phyloP scores from a whole-genome alignment of 129 eudicot species.

The Flaveria bidentis region DNA sequence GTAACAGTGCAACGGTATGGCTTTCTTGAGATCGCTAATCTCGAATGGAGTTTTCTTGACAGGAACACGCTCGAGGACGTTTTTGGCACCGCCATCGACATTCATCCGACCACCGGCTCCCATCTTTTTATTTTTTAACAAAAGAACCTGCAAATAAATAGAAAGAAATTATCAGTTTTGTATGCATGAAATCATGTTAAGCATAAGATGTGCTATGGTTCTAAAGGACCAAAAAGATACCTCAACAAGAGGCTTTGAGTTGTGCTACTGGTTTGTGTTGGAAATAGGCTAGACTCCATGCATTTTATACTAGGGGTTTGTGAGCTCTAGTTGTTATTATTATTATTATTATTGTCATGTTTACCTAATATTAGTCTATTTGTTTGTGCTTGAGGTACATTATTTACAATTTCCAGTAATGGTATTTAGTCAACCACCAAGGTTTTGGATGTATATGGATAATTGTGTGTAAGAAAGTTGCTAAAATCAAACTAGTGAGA shows the following conservation, averaged over 20 bases:
- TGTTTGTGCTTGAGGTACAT: background rate
- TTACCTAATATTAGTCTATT: constrained; percentile 3
- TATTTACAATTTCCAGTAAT: background rate
- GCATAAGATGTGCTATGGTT: background rate
- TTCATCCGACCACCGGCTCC: constrained; percentile 33
- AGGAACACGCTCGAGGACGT: constrained; percentile 29
- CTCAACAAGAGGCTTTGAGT: constrained; percentile 6
- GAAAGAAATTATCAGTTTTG: background rate
- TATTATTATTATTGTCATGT: background rate
- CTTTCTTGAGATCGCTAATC: constrained; percentile 35
- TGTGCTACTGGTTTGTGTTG: constrained; percentile 7
- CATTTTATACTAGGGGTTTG: constrained; percentile 16
- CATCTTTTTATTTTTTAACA: background rate
- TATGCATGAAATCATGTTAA: background rate
- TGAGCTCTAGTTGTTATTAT: background rate
- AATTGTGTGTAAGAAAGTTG: background rate
- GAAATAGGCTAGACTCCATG: background rate
- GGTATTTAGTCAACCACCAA: constrained; percentile 14
- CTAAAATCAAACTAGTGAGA: background rate
- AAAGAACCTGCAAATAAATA: constrained; percentile 19
- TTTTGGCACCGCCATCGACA: background rate
- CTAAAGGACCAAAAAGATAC: constrained; percentile 11
- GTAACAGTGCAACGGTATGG: constrained; percentile 34
- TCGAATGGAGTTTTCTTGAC: constrained; percentile 29
- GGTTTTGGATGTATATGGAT: constrained; percentile 11